Base-by-base conservation (phyloP, 176 grass and related monocot genomes). In the Zizania latifolia region DNA sequence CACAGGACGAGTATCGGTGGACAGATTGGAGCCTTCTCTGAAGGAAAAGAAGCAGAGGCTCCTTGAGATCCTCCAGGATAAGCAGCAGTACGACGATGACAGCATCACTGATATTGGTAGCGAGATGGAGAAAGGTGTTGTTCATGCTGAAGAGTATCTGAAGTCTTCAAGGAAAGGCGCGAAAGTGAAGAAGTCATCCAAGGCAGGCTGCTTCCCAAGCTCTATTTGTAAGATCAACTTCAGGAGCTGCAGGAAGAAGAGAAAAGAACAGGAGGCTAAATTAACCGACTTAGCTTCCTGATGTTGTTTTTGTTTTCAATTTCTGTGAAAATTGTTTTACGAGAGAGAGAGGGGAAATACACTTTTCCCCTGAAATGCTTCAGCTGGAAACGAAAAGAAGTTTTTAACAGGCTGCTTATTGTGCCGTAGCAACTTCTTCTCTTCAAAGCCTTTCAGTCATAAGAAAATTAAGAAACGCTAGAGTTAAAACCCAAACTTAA, bases 51-150 rank as follows among this genome's bases (percentile, higher is more conserved):
- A 88, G 58, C 64, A 66, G 65, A 90, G 53, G 15, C 91, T 93
- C 46, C 10, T 84, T 8, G 81, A 93, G 10, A 82, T 90, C 79
- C 91, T 93, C 26, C 82, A 88, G 71, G 87, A 93, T 58, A 80
- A 87, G 58, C 84, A 90, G 48, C 76, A 84, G 30, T 68, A 33
- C 2, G 91, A 90, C 0, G 69, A 88, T 0, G 68, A 80, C 63
- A 46, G 32, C 10, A 4, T 51, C 24, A 24, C 57, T 1, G 67
- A 85, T 53, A 65, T 43, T 8, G 70, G 83, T 54, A 73, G 46
- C 2, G 70, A 84, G 10, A 21, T 68, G 6, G 76, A 86, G 65
- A 65, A 36, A 0, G 10, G 41, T 10, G 54, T 13, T 45, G 23
- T 71, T 43, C 61, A 81, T 72, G 41, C 27, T 61, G 62, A 88